Percentiles rank a stretch among this genome's conserved stretches.
These are phyloP conservation scores for Chalaropsis thielavioides DNA, from an alignment of 2,329 filamentous ascomycete genomes.

Conservation along the genomic window DNA sequence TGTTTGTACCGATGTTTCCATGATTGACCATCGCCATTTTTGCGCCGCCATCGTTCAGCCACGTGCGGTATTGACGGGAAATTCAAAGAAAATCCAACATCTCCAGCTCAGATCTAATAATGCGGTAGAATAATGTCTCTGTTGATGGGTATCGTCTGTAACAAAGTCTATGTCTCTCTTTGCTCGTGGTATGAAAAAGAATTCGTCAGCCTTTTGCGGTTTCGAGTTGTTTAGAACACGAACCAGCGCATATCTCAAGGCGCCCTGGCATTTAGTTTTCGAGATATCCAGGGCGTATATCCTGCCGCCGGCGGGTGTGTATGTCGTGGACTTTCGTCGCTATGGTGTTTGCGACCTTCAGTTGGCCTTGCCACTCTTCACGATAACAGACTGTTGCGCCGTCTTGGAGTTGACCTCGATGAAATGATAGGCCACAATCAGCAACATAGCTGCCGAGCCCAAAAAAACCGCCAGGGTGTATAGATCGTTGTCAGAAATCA, in stretches of 20 bases:
- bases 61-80: not conserved
- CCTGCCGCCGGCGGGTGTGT: not conserved
- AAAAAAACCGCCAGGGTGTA: constrained; percentile 89
- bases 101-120: too few species aligned
- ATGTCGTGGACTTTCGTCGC: not conserved
- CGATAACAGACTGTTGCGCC: constrained; percentile 4
- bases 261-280: not conserved
- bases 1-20: too few species aligned
- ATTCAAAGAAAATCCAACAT: too few species aligned
- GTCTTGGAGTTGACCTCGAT: constrained; percentile 71
- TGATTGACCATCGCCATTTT: too few species aligned
- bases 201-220: not conserved
- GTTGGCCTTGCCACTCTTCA: constrained; percentile 14
- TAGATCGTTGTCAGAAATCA: constrained; percentile 90
- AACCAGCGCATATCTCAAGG: not conserved
- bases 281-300: not conserved
- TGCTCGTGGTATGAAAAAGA: not conserved
- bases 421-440: constrained; percentile 93
- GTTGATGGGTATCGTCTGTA: constrained; percentile 13
- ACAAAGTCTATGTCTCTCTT: not conserved
- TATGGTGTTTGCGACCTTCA: constrained; percentile 1
- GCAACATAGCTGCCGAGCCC: constrained; percentile 73
- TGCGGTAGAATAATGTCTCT: not conserved
- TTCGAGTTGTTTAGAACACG: not conserved
- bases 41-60: too few species aligned